Conservation (phyloP, 2,329 filamentous ascomycete species). For the Fusarium nelsonii region DNA sequence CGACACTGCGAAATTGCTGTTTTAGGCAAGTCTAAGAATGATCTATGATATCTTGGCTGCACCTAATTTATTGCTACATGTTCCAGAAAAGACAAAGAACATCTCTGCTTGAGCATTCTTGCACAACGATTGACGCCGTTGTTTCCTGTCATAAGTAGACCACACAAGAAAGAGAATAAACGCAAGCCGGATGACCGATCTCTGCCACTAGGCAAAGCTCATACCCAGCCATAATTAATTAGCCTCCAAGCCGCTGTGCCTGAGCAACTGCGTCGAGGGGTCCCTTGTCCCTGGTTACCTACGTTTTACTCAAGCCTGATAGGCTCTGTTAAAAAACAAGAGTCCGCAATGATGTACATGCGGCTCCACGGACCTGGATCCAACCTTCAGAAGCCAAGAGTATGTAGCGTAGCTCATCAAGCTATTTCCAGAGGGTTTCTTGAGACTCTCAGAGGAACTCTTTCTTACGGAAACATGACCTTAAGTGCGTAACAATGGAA, state of each 20-base stretch:
- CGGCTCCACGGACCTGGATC: constrained; percentile 20
- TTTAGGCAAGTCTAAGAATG: constrained; percentile 27
- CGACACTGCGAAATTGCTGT: constrained; percentile 17
- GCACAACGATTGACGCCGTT: background rate
- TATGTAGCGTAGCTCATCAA: background rate
- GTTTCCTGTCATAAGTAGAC: background rate
- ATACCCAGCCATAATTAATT: constrained; percentile 9
- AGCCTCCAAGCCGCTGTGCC: constrained; percentile 23
- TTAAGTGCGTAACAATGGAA: background rate
- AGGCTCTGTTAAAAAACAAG: constrained; percentile 40
- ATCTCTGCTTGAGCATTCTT: background rate
- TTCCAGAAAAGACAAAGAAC: background rate
- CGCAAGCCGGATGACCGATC: constrained; percentile 5
- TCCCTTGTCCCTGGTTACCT: constrained; percentile 35
- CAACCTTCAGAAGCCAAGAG: constrained; percentile 8
- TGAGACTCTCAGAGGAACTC: background rate
- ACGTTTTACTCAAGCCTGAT: constrained; percentile 24
- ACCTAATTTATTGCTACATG: background rate
- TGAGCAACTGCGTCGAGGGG: constrained; percentile 15
- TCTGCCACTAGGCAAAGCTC: constrained; percentile 13
- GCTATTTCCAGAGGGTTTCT: background rate
- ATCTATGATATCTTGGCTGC: constrained; percentile 1
- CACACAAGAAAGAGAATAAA: background rate
- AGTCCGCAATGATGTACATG: constrained; percentile 15
- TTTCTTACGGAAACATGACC: background rate